Percentiles rank a stretch among this genome's conserved stretches.
Conservation (phyloP, 2,329 filamentous ascomycete genomes). For the Nakataea oryzae region DNA sequence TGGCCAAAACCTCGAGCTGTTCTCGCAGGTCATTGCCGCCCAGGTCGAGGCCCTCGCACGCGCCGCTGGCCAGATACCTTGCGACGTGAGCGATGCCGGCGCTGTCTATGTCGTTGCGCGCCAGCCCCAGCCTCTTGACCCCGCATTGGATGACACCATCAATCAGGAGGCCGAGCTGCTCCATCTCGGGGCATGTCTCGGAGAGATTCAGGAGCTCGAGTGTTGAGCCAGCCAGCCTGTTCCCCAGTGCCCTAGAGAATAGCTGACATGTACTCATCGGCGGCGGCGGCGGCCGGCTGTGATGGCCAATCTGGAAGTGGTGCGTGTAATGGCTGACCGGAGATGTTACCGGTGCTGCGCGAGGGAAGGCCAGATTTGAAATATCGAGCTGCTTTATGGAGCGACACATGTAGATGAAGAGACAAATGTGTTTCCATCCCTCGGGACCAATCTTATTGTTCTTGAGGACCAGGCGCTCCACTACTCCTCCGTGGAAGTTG, state of each 20-base stretch:
- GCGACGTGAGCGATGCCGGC: conserved; percentile 68
- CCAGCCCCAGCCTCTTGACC: conserved; percentile 68
- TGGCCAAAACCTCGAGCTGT: conserved; percentile 41
- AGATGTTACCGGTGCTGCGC: conserved; percentile 4
- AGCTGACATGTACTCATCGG: conserved; percentile 49
- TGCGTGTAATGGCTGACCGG: neutral
- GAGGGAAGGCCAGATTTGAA: conserved; percentile 64
- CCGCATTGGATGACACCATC: conserved; percentile 73
- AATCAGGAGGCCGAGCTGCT: conserved; percentile 66
- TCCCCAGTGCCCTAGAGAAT: conserved; percentile 64
- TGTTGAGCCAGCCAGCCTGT: conserved; percentile 63
- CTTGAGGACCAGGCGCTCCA: conserved; percentile 81
- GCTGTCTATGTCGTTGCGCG: conserved; percentile 67
- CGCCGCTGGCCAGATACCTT: conserved; percentile 62
- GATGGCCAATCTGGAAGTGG: neutral
- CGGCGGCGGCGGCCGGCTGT: conserved; percentile 8
- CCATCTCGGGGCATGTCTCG: conserved; percentile 62
- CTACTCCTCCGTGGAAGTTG: conserved; percentile 53
- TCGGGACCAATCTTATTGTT: conserved; percentile 83
- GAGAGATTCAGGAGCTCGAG: conserved; percentile 78
- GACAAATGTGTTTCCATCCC: conserved; percentile 82
- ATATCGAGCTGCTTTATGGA: conserved; percentile 80
- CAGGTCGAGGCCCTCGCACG: conserved; percentile 81
- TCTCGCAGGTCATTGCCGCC: conserved; percentile 68
- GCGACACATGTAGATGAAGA: conserved; percentile 84